phyloP scores from a whole-genome alignment of 2,329 filamentous ascomycete genomes.

The Sclerotinia sclerotiorum region DNA sequence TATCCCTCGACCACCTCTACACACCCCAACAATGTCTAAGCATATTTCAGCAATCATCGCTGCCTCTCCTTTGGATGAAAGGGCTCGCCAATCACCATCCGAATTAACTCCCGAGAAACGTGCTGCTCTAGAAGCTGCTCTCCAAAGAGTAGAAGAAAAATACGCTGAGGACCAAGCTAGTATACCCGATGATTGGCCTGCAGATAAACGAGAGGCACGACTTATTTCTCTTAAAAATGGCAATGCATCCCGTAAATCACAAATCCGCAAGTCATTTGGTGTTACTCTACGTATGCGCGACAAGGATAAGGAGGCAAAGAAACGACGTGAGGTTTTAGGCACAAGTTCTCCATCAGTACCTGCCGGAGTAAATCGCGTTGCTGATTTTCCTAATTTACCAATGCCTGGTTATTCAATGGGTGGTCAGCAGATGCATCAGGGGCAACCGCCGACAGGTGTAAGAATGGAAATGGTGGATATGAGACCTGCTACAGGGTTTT shows the following conservation, averaged over 20 bases:
- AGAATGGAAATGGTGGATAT: slow-evolving; percentile 16
- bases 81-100: slow-evolving; percentile 30
- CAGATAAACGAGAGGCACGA: slow-evolving; percentile 24
- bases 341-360: neutral
- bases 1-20: slow-evolving; percentile 26
- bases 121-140: slow-evolving; percentile 29
- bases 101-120: slow-evolving; percentile 31
- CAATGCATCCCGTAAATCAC: slow-evolving; percentile 35
- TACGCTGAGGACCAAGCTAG: slow-evolving; percentile 24
- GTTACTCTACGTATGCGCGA: slow-evolving; percentile 37
- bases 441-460: neutral
- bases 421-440: neutral
- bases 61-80: slow-evolving; percentile 8
- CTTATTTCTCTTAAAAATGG: slow-evolving; percentile 34
- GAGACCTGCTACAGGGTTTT: slow-evolving; percentile 24
- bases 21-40: slow-evolving; percentile 22
- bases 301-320: slow-evolving; percentile 33
- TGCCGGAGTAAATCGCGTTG: neutral
- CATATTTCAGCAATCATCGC: slow-evolving; percentile 12
- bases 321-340: slow-evolving; percentile 6
- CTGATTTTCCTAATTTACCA: neutral
- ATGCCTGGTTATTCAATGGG: neutral
- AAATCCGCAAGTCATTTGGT: slow-evolving; percentile 35
- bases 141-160: slow-evolving; percentile 29
- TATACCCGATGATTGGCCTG: slow-evolving; percentile 22